phyloP scores from a whole-genome alignment of 2,329 filamentous ascomycete genomes.

The Sporothrix globosa region DNA sequence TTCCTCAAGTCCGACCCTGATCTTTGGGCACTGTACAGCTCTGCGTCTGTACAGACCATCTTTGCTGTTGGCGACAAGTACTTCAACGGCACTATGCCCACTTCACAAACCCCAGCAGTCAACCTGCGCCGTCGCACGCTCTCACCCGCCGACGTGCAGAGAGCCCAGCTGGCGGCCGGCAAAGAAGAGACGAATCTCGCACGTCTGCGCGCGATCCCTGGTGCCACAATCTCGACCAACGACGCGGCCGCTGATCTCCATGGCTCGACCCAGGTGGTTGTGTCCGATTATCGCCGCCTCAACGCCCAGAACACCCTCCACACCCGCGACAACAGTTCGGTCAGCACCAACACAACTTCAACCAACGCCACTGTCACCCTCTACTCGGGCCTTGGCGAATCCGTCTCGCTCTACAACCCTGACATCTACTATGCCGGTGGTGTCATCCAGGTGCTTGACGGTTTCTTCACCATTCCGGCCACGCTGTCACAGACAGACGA shows the following conservation, averaged over 20 bases:
- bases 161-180: slow-evolving; percentile 32
- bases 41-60: slow-evolving; percentile 30
- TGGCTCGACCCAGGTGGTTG: slow-evolving; percentile 33
- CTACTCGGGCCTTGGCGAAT: slow-evolving; percentile 33
- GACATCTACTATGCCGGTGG: slow-evolving; percentile 31
- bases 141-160: slow-evolving; percentile 32
- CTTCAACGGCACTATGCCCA: slow-evolving; percentile 26
- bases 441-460: slow-evolving; percentile 33
- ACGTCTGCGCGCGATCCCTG: slow-evolving; percentile 31
- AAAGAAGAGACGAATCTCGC: slow-evolving; percentile 30
- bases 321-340: slow-evolving; percentile 10
- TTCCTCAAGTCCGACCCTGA: slow-evolving; percentile 33
- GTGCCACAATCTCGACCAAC: slow-evolving; percentile 30
- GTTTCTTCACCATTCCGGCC: slow-evolving; percentile 33
- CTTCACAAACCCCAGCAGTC: slow-evolving; percentile 3
- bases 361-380: slow-evolving; percentile 31
- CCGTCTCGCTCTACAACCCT: slow-evolving; percentile 32
- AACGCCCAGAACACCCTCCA: slow-evolving; percentile 5
- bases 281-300: slow-evolving; percentile 33
- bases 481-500: slow-evolving; percentile 30
- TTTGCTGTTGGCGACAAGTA: slow-evolving; percentile 34
- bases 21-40: slow-evolving; percentile 32
- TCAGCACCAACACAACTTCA: slow-evolving; percentile 30
- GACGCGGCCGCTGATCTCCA: slow-evolving; percentile 22
- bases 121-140: slow-evolving; percentile 24